phyloP scores from a whole-genome alignment of 176 grass and related monocot genomes.

The Triticum aestivum region IWGSC_CS_RefSeq_v2.1 NC_057796.1:477560673-477561172 shows the following conservation, averaged over 20 bases:
- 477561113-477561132: background rate
- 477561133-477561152: background rate
- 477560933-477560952: background rate
- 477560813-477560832: constrained; percentile 4
- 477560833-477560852: background rate
- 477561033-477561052: background rate
- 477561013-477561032: background rate
- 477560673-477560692: too few relatives aligned
- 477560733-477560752: too few relatives aligned
- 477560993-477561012: background rate
- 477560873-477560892: background rate
- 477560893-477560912: background rate
- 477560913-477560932: background rate
- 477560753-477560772: background rate
- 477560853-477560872: background rate
- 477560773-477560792: constrained; percentile 15
- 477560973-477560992: background rate
- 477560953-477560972: background rate
- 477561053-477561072: too few relatives aligned
- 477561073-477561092: background rate
- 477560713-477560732: too few relatives aligned
- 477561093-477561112: background rate
- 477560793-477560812: background rate
- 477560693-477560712: too few relatives aligned
- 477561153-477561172: background rate